Conservation (phyloP, 306 rosid genomes). For the Lathyrus aphaca region DNA sequence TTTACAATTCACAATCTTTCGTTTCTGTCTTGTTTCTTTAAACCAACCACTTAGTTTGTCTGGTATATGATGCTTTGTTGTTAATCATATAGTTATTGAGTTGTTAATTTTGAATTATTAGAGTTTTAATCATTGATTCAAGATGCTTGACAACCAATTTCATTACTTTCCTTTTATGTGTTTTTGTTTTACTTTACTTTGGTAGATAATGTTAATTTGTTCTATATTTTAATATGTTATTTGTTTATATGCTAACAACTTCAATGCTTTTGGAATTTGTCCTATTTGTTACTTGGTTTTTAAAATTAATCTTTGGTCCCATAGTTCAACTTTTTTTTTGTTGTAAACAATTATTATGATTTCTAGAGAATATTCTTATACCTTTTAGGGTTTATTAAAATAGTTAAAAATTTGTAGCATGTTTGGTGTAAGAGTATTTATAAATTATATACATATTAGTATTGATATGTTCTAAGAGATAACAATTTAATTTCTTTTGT, state of each 20-base stretch:
- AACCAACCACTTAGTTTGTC: not conserved
- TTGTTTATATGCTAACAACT: conserved; percentile 31
- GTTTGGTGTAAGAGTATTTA: conserved; percentile 23
- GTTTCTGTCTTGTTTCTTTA: not conserved
- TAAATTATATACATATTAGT: conserved; percentile 5
- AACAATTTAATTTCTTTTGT: conserved; percentile 21
- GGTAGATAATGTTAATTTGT: conserved; percentile 24
- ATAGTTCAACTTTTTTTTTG: conserved; percentile 34
- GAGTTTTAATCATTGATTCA: conserved; percentile 38
- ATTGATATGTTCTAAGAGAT: not conserved
- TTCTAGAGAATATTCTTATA: conserved; percentile 31
- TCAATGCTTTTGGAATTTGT: conserved; percentile 26
- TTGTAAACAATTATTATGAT: conserved; percentile 15
- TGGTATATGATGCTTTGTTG: conserved; percentile 32
- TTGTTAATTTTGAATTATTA: conserved; percentile 37
- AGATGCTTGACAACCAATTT: conserved; percentile 36
- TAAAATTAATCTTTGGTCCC: conserved; percentile 22
- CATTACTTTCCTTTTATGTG: conserved; percentile 32
- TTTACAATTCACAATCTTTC: too few species aligned
- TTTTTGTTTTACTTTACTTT: conserved; percentile 33
- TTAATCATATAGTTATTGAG: conserved; percentile 28
- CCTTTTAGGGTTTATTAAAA: conserved; percentile 12
- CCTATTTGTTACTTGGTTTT: conserved; percentile 7
- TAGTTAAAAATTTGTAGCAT: conserved; percentile 27
- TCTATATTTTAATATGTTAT: conserved; percentile 7